Conservation (phyloP, 768 basidiomycete species). For the Suillus subaureus region DNA sequence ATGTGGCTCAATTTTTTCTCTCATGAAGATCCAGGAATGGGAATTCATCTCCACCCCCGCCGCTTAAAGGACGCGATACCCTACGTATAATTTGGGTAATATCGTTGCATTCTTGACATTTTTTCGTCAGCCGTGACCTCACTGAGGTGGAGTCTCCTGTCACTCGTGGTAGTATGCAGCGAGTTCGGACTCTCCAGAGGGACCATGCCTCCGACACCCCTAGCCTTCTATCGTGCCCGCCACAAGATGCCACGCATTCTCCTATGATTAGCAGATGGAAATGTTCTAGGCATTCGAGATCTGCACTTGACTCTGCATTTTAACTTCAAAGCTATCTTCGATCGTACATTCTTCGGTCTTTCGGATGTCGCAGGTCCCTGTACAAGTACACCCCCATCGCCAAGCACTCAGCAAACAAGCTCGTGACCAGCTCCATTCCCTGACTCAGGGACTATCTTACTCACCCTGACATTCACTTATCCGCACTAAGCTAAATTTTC, state of each 20-base stretch:
- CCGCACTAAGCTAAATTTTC: neutral
- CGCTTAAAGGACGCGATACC: constrained; percentile 4
- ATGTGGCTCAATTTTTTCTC: neutral
- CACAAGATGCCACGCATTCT: neutral
- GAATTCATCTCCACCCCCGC: constrained; percentile 8
- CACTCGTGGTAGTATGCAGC: neutral
- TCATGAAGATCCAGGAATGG: neutral
- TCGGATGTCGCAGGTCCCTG: neutral
- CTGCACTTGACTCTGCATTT: neutral
- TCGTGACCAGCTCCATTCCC: neutral
- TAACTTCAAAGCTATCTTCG: neutral
- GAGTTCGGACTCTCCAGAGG: neutral
- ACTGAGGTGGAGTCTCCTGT: neutral
- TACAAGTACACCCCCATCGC: neutral
- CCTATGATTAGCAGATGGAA: neutral
- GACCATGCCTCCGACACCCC: neutral
- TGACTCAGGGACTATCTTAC: constrained; percentile 2
- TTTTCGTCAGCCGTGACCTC: neutral
- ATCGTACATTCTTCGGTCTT: neutral
- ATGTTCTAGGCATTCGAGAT: neutral
- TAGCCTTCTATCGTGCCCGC: neutral
- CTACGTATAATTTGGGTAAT: constrained; percentile 6
- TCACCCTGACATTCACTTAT: neutral
- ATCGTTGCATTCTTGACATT: neutral
- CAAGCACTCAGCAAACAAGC: neutral